Conservation (phyloP, 2,329 filamentous ascomycete genomes). For the Aspergillus amoenus region DNA sequence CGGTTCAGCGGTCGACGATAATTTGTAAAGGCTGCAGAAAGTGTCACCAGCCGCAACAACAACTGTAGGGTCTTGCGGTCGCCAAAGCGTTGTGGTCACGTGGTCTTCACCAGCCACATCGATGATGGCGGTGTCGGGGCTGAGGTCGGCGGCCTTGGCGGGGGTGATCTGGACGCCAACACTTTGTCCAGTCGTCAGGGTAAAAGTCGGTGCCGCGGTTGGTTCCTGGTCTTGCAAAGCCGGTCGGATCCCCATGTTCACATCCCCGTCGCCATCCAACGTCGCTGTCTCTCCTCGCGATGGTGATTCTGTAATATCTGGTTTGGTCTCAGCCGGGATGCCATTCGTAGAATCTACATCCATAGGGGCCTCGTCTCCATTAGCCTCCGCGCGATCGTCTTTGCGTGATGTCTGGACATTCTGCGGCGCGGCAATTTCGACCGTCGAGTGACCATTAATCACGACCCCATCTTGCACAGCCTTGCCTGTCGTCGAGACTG, state of each 20-base stretch:
- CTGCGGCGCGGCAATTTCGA: constrained; percentile 28
- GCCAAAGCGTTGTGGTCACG: constrained; percentile 46
- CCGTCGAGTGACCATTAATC: constrained; percentile 38
- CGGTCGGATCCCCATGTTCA: constrained; percentile 38
- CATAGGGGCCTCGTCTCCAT: constrained; percentile 37
- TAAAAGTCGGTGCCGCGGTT: constrained; percentile 34
- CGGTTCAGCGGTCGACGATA: constrained; percentile 30
- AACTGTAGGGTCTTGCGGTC: constrained; percentile 43
- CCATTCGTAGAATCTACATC: constrained; percentile 42
- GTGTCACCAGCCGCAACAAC: constrained; percentile 44
- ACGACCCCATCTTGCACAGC: constrained; percentile 32
- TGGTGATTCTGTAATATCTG: constrained; percentile 21
- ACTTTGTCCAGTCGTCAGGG: constrained; percentile 46
- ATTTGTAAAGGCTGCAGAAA: constrained; percentile 48
- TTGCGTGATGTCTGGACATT: constrained; percentile 37
- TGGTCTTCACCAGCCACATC: constrained; percentile 37
- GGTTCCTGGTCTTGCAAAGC: constrained; percentile 31
- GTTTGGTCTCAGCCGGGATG: constrained; percentile 27
- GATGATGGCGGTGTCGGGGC: constrained; percentile 44
- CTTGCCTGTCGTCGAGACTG: constrained; percentile 33
- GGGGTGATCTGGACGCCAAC: constrained; percentile 49
- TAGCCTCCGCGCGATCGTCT: constrained; percentile 29
- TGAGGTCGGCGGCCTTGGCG: constrained; percentile 49
- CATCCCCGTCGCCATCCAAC: constrained; percentile 46
- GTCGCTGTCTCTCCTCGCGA: constrained; percentile 21